Conservation (phyloP, 1,139 yeast species). For the Zhuliangozyma blackwelliae region DNA sequence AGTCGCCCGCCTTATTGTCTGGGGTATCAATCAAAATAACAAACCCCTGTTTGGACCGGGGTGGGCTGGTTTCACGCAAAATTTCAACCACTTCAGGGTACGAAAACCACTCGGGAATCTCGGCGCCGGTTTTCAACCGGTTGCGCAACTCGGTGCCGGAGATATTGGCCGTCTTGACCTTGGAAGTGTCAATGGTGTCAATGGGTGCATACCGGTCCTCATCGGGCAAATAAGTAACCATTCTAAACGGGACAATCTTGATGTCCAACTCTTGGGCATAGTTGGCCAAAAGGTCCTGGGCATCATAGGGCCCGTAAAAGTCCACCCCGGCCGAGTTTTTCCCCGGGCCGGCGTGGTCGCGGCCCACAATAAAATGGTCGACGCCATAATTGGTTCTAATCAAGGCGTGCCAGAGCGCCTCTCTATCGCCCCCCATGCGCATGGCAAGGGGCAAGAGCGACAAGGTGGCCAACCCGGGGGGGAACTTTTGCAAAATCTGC, state of each 20-base stretch:
- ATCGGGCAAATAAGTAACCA: constrained; percentile 94
- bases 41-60: constrained; percentile 86
- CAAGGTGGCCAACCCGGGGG: constrained; percentile 87
- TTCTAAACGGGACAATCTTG: constrained; percentile 92
- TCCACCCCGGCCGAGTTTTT: constrained; percentile 89
- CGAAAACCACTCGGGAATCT: constrained; percentile 95
- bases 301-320: constrained; percentile 96
- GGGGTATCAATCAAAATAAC: constrained; percentile 52
- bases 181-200: constrained; percentile 74
- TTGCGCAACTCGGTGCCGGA: constrained; percentile 94
- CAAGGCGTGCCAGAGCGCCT: constrained; percentile 97
- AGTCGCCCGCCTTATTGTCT: constrained; percentile 47
- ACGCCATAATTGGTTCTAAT: constrained; percentile 97
- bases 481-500: constrained; percentile 86
- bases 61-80: constrained; percentile 90
- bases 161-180: constrained; percentile 80
- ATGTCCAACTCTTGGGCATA: constrained; percentile 75
- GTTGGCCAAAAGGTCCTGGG: constrained; percentile 80
- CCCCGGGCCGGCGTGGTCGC: constrained; percentile 99
- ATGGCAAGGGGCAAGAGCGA: constrained; percentile 90
- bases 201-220: constrained; percentile 94
- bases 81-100: constrained; percentile 94
- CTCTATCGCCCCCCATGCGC: constrained; percentile 99
- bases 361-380: constrained; percentile 93
- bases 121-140: constrained; percentile 79